Base-by-base conservation (phyloP, 371 early-diverging fungal species). In the Nosema muscidifuracis region DNA sequence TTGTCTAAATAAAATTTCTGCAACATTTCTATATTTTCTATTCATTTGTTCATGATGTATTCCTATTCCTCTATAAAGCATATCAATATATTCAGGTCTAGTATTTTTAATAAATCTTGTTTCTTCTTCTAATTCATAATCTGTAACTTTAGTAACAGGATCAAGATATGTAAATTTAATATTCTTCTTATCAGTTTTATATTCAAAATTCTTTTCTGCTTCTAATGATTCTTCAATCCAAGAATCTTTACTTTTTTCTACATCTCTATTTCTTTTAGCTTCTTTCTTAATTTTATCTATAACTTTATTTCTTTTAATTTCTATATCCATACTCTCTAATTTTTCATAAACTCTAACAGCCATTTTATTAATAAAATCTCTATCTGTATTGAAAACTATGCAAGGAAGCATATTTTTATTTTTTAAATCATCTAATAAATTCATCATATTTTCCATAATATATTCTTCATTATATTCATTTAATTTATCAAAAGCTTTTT, bases 1-100 rank as follows among this genome's bases (percentile, higher is more conserved):
- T 34, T 75, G 73, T 57, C 87, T 80, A 77, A 86, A 86, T 38
- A 85, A 77, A 16, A 82, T 83, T 71, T 87, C 87, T 31, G 86
- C 84, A 22, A 79, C 66, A 56, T 74, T 71, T 47, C 82, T 67
- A 67, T 85, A 87, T 51, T 75, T 84, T 57, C 78, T 80, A 62
- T 77, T 79, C 65, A 85, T 75, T 31, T 83, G 85, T 40, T 75
- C 82, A 71, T 86, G 86, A 76, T 87, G 87, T 20, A 87, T 80
- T n/a, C 86, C 87, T 31, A 87, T 84, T 18, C 87, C 87, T 47
- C 86, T 79, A 40, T 79, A 74, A 16, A 86, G 75, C 70, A 80
- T 77, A 20, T 82, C 79, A 24, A 77, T 67, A 65, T 33, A 56
- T 40, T 62, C 42, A 51, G 42, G 57, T 15, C 42, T 58, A 36